Evolutionary conservation across 2,329 filamentous ascomycete genomes (phyloP).

Genomic region (Cladobotryum protrusum): DNA sequence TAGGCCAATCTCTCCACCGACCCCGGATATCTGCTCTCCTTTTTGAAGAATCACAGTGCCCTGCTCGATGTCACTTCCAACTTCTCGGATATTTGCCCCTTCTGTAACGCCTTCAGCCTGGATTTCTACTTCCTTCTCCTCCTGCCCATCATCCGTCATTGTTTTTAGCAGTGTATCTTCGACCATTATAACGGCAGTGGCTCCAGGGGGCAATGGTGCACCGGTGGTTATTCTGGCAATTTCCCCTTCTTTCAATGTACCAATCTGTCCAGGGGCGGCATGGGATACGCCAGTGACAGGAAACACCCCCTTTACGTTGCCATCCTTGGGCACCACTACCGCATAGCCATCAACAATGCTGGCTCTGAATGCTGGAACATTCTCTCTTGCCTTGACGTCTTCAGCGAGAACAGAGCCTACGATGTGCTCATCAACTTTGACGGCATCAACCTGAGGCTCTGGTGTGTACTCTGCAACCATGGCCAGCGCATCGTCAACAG

Average conservation of each 20-base stretch:
- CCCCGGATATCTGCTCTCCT: constrained; percentile 76
- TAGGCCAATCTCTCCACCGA: constrained; percentile 87
- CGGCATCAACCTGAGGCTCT: constrained; percentile 46
- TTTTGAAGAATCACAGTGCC: constrained; percentile 65
- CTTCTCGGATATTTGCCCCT: constrained; percentile 84
- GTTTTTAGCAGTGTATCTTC: constrained; percentile 79
- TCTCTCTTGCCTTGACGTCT: constrained; percentile 71
- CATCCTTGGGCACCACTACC: constrained; percentile 59
- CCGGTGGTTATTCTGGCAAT: constrained; percentile 92
- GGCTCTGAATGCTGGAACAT: constrained; percentile 87
- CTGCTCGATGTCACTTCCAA: constrained; percentile 77
- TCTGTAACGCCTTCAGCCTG: constrained; percentile 66
- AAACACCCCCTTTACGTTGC: constrained; percentile 69
- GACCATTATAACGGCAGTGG: constrained; percentile 85
- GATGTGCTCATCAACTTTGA: constrained; percentile 57
- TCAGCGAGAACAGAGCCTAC: constrained; percentile 76
- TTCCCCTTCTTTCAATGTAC: constrained; percentile 62
- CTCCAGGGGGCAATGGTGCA: constrained; percentile 79
- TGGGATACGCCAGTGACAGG: constrained; percentile 84
- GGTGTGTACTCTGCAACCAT: constrained; percentile 72
- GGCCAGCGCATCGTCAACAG: constrained; percentile 71
- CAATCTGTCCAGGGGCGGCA: constrained; percentile 64
- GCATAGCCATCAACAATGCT: constrained; percentile 98
- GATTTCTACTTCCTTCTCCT: constrained; percentile 86
- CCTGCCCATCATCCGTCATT: constrained; percentile 69